These are phyloP conservation scores for Euclidium syriacum DNA, from an alignment of 345 rosid genomes.

Conservation along the genomic window DNA sequence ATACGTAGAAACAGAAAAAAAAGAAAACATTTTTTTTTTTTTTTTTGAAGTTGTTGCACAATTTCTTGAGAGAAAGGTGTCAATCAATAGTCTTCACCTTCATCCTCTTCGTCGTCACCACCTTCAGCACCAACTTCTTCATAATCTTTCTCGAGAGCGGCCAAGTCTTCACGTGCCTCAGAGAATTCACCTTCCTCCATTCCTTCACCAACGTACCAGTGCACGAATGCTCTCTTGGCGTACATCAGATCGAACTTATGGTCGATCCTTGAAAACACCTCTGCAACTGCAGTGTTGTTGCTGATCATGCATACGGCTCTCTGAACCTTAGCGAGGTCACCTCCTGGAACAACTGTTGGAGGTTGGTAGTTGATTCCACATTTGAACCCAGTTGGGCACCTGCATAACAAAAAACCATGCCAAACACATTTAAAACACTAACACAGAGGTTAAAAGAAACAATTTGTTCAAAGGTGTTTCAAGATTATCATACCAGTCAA, in stretches of 20 bases:
- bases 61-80: background rate
- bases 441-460: background rate
- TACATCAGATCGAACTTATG: constrained; percentile 64
- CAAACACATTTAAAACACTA: background rate
- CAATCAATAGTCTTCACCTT: constrained; percentile 52
- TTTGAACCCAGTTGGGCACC: constrained; percentile 54
- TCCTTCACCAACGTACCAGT: constrained; percentile 55
- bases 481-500: constrained; percentile 49
- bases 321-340: constrained; percentile 65
- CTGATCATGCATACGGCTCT: constrained; percentile 72
- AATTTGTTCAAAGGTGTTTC: background rate
- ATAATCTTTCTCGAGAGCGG: no score
- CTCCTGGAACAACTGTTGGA: no score
- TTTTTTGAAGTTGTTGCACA: no score
- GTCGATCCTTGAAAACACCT: constrained; percentile 47
- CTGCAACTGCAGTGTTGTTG: constrained; percentile 66
- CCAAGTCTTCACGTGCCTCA: constrained; percentile 50
- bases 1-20: background rate
- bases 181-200: constrained; percentile 59
- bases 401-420: constrained; percentile 4
- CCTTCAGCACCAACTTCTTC: constrained; percentile 55
- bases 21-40: background rate
- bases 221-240: constrained; percentile 61
- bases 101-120: constrained; percentile 56
- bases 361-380: no score